phyloP scores from a whole-genome alignment of 2,329 filamentous ascomycete species.

The Cyphellophora attinorum region DNA sequence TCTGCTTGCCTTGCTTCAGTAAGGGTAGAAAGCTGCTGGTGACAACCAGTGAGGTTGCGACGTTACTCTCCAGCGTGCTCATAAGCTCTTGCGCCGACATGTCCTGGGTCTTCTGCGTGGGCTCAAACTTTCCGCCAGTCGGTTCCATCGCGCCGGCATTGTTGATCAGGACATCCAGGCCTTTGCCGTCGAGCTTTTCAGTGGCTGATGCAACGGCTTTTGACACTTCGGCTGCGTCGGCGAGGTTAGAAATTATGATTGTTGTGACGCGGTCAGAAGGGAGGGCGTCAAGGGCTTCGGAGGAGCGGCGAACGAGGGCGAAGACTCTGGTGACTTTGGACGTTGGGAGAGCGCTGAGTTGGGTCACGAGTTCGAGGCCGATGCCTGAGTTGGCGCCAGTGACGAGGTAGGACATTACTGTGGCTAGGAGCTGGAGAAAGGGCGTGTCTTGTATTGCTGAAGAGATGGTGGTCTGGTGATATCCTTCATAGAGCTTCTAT shows the following conservation, averaged over 20 bases:
- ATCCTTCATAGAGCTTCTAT: background rate
- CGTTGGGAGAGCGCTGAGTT: slow-evolving; percentile 22
- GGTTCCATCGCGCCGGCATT: slow-evolving; percentile 32
- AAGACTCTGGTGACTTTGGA: slow-evolving; percentile 30
- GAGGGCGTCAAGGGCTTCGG: slow-evolving; percentile 24
- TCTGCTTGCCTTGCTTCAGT: slow-evolving; percentile 27
- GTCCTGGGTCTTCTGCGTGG: slow-evolving; percentile 13
- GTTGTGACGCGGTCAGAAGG: slow-evolving; percentile 20
- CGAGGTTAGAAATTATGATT: slow-evolving; percentile 26
- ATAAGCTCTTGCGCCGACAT: slow-evolving; percentile 25
- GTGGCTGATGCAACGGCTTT: slow-evolving; percentile 26
- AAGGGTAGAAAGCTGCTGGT: slow-evolving; percentile 31
- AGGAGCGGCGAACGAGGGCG: slow-evolving; percentile 29
- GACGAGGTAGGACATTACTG: slow-evolving; percentile 28
- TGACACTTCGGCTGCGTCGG: slow-evolving; percentile 27
- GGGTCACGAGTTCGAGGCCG: slow-evolving; percentile 24
- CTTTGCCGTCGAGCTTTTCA: slow-evolving; percentile 26
- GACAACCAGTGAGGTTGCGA: slow-evolving; percentile 29
- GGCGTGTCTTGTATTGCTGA: background rate
- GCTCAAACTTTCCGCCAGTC: too few species aligned
- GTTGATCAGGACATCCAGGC: slow-evolving; percentile 39
- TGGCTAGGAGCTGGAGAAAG: slow-evolving; percentile 1
- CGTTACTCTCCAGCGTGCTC: slow-evolving; percentile 32
- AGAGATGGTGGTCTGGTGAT: background rate
- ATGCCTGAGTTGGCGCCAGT: slow-evolving; percentile 28